Conservation (phyloP, 1,139 yeast species). For the Candida labiduridarum region DNA sequence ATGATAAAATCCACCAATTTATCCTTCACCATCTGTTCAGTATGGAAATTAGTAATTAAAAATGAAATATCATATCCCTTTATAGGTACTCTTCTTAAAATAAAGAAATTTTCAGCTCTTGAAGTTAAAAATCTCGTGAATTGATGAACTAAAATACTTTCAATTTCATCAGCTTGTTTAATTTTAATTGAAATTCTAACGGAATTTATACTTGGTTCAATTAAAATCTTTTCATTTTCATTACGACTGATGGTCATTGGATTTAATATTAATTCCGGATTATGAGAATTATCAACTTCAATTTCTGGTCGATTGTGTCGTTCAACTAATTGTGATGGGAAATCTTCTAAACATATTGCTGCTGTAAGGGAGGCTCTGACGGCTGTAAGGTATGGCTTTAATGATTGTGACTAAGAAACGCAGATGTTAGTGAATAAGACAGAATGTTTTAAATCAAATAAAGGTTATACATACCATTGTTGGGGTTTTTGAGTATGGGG, state of each 20-base stretch:
- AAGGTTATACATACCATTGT: constrained; percentile 9
- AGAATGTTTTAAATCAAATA: background rate
- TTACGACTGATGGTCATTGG: constrained; percentile 92
- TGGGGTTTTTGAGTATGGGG: background rate
- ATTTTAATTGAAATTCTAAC: constrained; percentile 87
- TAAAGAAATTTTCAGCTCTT: constrained; percentile 92
- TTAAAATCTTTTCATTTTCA: constrained; percentile 88
- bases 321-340: constrained; percentile 93
- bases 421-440: background rate
- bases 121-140: constrained; percentile 92
- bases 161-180: constrained; percentile 98
- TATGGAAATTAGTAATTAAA: constrained; percentile 89
- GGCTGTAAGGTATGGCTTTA: constrained; percentile 91
- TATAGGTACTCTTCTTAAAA: constrained; percentile 88
- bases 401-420: constrained; percentile 72
- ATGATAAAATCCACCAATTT: constrained; percentile 94
- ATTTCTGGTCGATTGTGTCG: constrained; percentile 98
- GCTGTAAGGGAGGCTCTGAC: constrained; percentile 94
- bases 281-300: constrained; percentile 66
- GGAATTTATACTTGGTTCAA: constrained; percentile 92
- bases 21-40: constrained; percentile 93
- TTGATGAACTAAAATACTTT: constrained; percentile 88
- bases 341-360: constrained; percentile 91
- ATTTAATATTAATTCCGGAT: constrained; percentile 82
- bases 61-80: constrained; percentile 93